phyloP scores from a whole-genome alignment of 805 yeast species.

The Gaillardinia entomophila region DNA sequence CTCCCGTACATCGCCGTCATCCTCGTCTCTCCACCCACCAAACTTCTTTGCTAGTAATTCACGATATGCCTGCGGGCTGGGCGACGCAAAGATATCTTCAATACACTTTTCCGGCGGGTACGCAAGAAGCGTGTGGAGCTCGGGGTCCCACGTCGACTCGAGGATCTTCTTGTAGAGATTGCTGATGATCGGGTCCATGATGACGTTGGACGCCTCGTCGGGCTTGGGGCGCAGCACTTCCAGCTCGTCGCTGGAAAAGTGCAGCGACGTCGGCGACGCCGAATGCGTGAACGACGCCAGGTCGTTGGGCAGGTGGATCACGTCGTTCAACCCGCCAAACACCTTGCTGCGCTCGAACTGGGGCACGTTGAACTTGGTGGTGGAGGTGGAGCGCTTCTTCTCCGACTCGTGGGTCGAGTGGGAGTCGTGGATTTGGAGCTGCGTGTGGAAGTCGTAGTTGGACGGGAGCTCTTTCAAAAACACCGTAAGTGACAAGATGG shows the following conservation, averaged over 20 bases:
- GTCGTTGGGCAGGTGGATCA: slow-evolving; percentile 8
- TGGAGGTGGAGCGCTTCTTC: slow-evolving; percentile 9
- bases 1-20: slow-evolving; percentile 16
- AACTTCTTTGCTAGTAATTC: slow-evolving; percentile 7
- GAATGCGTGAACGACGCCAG: neutral
- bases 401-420: slow-evolving; percentile 1
- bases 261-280: neutral
- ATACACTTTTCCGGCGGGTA: slow-evolving; percentile 64
- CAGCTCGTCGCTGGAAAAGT: neutral
- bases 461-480: slow-evolving; percentile 40
- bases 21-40: slow-evolving; percentile 9
- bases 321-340: slow-evolving; percentile 48
- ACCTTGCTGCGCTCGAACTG: slow-evolving; percentile 37
- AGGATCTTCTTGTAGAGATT: slow-evolving; percentile 48
- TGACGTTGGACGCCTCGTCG: slow-evolving; percentile 9
- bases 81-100: slow-evolving; percentile 66
- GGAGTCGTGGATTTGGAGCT: slow-evolving; percentile 28
- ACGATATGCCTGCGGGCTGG: slow-evolving; percentile 14
- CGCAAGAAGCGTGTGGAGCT: slow-evolving; percentile 40
- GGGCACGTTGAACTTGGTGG: slow-evolving; percentile 39
- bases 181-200: slow-evolving; percentile 46
- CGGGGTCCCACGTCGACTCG: slow-evolving; percentile 59
- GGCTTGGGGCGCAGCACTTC: neutral
- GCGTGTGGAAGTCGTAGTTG: slow-evolving; percentile 37
- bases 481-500: slow-evolving; percentile 63